Percentiles rank a stretch among this genome's conserved stretches.
These are phyloP conservation scores for Citrus trifoliata DNA, from an alignment of 345 rosid genomes.

Conservation along the genomic window DNA sequence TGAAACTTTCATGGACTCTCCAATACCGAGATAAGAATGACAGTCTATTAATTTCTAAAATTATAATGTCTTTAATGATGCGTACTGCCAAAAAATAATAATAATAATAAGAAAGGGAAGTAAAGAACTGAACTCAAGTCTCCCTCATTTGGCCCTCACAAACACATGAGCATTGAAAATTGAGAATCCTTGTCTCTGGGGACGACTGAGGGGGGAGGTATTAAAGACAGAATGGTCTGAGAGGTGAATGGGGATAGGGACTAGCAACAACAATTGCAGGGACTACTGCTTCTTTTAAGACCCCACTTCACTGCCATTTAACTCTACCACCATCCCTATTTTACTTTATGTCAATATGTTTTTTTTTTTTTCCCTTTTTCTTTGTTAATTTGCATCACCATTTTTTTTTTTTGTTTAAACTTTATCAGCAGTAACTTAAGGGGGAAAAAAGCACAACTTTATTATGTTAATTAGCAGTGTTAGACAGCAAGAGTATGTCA, in stretches of 20 bases:
- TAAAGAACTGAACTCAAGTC: neutral
- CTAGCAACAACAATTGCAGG: neutral
- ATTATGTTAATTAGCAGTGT: too few species aligned
- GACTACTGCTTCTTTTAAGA: neutral
- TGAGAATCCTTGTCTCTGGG: neutral
- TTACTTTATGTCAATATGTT: neutral
- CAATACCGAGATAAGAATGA: too few species aligned
- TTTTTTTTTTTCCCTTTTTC: neutral
- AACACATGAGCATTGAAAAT: neutral
- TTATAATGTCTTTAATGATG: neutral
- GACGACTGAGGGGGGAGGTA: neutral
- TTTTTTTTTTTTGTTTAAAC: neutral
- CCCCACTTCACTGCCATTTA: constrained; percentile 5
- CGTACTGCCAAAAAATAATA: neutral
- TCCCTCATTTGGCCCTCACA: constrained; percentile 7
- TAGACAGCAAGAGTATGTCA: neutral
- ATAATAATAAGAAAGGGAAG: too few species aligned
- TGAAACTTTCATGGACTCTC: neutral
- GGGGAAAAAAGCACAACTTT: neutral
- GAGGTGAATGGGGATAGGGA: neutral
- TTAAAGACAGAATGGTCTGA: neutral
- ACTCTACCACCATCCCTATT: neutral
- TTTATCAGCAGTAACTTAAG: neutral
- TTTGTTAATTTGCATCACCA: neutral
- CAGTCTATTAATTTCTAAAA: too few species aligned